phyloP scores from a whole-genome alignment of 208 protist species.

The Zelonia costaricensis region DNA sequence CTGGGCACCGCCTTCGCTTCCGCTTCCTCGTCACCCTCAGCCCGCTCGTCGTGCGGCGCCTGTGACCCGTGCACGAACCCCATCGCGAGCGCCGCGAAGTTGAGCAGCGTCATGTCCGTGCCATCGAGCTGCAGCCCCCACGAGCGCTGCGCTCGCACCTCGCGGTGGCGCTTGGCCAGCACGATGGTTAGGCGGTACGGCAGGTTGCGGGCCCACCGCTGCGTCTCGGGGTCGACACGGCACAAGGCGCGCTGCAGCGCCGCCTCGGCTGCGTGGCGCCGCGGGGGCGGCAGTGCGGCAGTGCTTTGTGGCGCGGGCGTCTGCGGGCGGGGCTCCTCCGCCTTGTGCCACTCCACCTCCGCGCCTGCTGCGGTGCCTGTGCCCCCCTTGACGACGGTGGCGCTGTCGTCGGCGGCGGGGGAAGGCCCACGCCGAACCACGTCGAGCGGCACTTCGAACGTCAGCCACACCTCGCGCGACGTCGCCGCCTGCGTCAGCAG shows the following conservation, averaged over 20 bases:
- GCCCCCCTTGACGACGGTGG: no score
- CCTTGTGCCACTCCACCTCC: not conserved
- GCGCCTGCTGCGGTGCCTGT: no score
- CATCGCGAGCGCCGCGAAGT: slow-evolving; percentile 33
- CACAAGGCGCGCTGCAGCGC: slow-evolving; percentile 17
- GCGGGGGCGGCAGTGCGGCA: slow-evolving; percentile 2
- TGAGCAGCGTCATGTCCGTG: slow-evolving; percentile 40
- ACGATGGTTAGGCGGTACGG: slow-evolving; percentile 34
- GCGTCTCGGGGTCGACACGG: slow-evolving; percentile 11
- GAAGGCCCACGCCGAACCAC: no score
- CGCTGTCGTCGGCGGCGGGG: not conserved
- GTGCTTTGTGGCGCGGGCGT: slow-evolving; percentile 12
- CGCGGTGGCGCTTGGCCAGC: slow-evolving; percentile 18
- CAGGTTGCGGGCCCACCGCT: slow-evolving; percentile 32
- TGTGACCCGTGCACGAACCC: slow-evolving; percentile 26
- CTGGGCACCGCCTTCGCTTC: not conserved
- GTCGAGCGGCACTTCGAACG: slow-evolving; percentile 14
- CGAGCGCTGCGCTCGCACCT: slow-evolving; percentile 20
- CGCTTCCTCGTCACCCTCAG: no score
- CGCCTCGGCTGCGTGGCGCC: not conserved
- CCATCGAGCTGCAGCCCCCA: slow-evolving; percentile 44
- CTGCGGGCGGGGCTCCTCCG: slow-evolving; percentile 4
- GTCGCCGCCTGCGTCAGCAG: slow-evolving; percentile 17
- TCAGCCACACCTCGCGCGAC: slow-evolving; percentile 31
- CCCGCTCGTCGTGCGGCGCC: not conserved